Base-by-base conservation (phyloP, 805 yeast genomes). In the Hanseniaspora thailandica region DNA sequence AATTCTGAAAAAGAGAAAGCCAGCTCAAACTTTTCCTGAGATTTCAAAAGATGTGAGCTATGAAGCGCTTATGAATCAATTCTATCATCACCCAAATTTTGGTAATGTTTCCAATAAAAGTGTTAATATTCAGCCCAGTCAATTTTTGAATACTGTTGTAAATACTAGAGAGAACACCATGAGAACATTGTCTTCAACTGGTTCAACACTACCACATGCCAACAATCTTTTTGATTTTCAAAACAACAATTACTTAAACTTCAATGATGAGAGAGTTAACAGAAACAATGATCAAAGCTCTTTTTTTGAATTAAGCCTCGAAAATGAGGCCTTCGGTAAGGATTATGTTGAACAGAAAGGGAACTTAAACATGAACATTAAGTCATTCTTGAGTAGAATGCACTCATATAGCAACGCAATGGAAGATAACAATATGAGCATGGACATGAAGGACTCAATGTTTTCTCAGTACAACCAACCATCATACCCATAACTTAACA, bases 301-400 rank as follows among this genome's bases (percentile, higher is more conserved):
- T 49, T 49, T 49, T 49, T 49, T 49, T 49, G 53, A 49, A 12
- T 41, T 49, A n/a, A 22, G 53, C 53, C 53, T 49, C 47, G 53
- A 49, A 49, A 49, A 49, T 22, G 53, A 49, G 53, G 53, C 53
- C 7, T 41, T 25, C n/a, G 15, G 9, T 3, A 23, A 40, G 5
- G 9, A 13, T 13, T 10, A 30, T 3, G 6, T n/a, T 13, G 19
- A 15, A n/a, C 20, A 5, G 10, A 36, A 26, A 9, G 25, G 36
- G 25, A 35, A 25, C 19, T 23, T 39, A 7, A 41, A 41, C 20
- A 1, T n/a, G 13, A 28, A 39, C 23, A 47, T 47, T 15, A 22
- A 19, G 2, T 38, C 34, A 1, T 47, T 47, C n/a, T 39, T 47
- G 23, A 22, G 20, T 9, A 47, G 38, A 33, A 38, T 47, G 15